Conservation (phyloP, 2,329 filamentous ascomycete genomes). For the Fusarium odoratissimum region DNA sequence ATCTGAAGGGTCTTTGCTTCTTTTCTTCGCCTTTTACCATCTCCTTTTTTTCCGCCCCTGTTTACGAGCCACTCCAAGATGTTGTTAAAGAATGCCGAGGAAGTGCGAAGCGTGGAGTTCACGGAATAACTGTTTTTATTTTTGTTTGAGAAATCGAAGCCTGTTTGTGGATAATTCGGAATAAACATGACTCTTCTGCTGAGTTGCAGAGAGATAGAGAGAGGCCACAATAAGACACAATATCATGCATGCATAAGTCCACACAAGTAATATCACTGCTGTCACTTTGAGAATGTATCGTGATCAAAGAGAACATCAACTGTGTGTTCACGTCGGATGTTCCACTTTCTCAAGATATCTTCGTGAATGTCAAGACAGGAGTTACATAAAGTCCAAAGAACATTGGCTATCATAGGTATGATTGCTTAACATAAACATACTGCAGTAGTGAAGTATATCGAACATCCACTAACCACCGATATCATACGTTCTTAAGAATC, state of each 20-base stretch:
- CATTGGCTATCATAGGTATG: fast-evolving
- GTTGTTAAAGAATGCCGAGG: background rate
- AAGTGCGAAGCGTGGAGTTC: background rate
- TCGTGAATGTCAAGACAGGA: background rate
- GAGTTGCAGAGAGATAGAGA: background rate
- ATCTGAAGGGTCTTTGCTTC: background rate
- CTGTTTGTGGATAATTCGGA: background rate
- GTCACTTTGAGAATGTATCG: background rate
- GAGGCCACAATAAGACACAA: background rate
- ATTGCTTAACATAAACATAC: fast-evolving
- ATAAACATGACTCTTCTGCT: no score
- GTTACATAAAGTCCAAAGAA: background rate
- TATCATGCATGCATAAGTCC: no score
- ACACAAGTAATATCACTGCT: background rate
- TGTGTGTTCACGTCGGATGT: fast-evolving
- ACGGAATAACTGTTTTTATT: background rate
- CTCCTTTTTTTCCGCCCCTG: background rate
- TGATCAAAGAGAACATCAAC: background rate
- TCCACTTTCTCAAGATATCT: background rate
- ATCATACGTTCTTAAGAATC: fast-evolving
- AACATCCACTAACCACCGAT: background rate
- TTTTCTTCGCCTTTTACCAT: background rate
- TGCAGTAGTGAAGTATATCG: background rate
- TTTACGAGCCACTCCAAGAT: background rate
- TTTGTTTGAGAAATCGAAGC: background rate